These are phyloP conservation scores for Teunomyces pallodes DNA, from an alignment of 805 yeast species.

Conservation along the genomic window DNA sequence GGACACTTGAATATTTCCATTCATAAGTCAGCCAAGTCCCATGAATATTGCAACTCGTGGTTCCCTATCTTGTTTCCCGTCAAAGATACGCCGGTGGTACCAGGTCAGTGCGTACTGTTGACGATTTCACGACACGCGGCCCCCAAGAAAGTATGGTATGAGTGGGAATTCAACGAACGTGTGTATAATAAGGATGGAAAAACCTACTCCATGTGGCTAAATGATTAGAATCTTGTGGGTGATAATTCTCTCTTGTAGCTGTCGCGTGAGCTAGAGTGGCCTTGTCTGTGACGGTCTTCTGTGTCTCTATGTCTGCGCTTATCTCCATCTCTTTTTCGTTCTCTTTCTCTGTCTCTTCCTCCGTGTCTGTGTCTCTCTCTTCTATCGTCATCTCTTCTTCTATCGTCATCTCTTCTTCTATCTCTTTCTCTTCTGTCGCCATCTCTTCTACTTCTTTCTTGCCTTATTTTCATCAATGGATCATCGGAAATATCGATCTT, in stretches of 20 bases:
- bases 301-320: slow-evolving; percentile 8
- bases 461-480: slow-evolving; percentile 47
- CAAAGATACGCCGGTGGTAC: slow-evolving; percentile 8
- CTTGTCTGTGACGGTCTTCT: neutral
- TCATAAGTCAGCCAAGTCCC: slow-evolving; percentile 4
- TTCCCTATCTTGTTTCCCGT: slow-evolving; percentile 38
- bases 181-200: slow-evolving; percentile 19
- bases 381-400: slow-evolving; percentile 10
- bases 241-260: slow-evolving; percentile 1
- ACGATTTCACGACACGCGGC: slow-evolving; percentile 9
- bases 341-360: slow-evolving; percentile 4
- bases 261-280: neutral
- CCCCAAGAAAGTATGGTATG: slow-evolving; percentile 19
- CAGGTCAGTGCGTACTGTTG: slow-evolving; percentile 10
- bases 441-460: slow-evolving; percentile 9
- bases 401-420: slow-evolving; percentile 10
- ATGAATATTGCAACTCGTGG: slow-evolving; percentile 35
- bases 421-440: slow-evolving; percentile 3
- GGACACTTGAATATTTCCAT: slow-evolving; percentile 55
- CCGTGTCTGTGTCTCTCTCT: slow-evolving; percentile 3
- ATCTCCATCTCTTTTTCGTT: slow-evolving; percentile 6
- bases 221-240: neutral
- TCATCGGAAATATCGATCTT: slow-evolving; percentile 38
- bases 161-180: slow-evolving; percentile 21
- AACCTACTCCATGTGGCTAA: slow-evolving; percentile 5